Evolutionary conservation across 2,329 filamentous ascomycete species (phyloP).

Genomic region (Colletotrichum incanum): DNA sequence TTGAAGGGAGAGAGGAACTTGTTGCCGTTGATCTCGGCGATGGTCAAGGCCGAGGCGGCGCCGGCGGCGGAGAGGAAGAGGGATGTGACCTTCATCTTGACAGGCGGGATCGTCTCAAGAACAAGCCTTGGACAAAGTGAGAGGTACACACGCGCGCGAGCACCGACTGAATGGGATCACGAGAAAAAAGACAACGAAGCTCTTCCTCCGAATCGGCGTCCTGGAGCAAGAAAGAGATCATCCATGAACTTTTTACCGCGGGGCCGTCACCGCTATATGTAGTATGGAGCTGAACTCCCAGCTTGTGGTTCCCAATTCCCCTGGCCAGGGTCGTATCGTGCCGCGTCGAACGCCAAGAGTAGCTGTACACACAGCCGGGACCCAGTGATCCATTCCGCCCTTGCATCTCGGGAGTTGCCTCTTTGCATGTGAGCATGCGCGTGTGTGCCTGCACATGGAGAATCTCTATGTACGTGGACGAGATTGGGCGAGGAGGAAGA

Average conservation of each 20-base stretch:
- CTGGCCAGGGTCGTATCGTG: constrained; percentile 14
- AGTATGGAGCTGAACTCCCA: constrained; percentile 12
- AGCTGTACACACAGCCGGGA: not conserved
- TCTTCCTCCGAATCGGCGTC: constrained; percentile 31
- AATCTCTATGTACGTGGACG: not conserved
- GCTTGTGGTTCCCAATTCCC: constrained; percentile 1
- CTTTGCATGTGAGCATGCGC: constrained; percentile 27
- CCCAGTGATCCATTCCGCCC: constrained; percentile 32
- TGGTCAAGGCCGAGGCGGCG: constrained; percentile 60
- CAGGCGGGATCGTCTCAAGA: not conserved
- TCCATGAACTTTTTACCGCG: not conserved
- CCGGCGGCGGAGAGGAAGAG: constrained; percentile 50
- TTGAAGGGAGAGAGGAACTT: constrained; percentile 74
- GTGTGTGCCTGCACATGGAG: not conserved
- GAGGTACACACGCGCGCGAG: not conserved
- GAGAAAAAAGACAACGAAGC: constrained; percentile 10
- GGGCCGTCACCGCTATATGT: constrained; percentile 7
- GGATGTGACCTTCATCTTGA: constrained; percentile 52
- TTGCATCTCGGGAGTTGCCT: constrained; percentile 35
- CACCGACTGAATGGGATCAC: constrained; percentile 15
- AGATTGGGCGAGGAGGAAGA: not conserved
- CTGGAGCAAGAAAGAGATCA: constrained; percentile 20
- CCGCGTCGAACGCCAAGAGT: constrained; percentile 15
- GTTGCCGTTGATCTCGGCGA: constrained; percentile 77
- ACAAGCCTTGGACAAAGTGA: not conserved